A percentile compares a stretch with the other conserved stretches of the same genome.
phyloP scores from a whole-genome alignment of 2,329 filamentous ascomycete genomes.

The Penicillium aurantiogriseum region DNA sequence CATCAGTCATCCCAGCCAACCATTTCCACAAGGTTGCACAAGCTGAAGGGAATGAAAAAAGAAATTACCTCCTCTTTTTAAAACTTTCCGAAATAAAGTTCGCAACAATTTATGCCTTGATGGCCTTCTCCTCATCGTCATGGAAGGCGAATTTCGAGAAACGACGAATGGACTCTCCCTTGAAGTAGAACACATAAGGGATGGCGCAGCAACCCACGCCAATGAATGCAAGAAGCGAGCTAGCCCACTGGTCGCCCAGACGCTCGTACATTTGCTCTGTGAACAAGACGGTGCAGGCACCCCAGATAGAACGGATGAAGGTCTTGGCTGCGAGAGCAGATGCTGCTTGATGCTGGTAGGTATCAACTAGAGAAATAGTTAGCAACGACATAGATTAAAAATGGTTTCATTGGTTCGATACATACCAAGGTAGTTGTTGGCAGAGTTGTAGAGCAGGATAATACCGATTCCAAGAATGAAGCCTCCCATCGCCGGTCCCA shows the following conservation, averaged over 20 bases:
- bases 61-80: not conserved
- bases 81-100: not conserved
- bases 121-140: slow-evolving; percentile 51
- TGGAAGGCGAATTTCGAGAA: slow-evolving; percentile 71
- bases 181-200: slow-evolving; percentile 78
- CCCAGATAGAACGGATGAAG: slow-evolving; percentile 76
- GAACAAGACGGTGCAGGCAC: slow-evolving; percentile 73
- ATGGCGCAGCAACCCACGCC: slow-evolving; percentile 76
- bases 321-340: slow-evolving; percentile 81
- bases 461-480: slow-evolving; percentile 75
- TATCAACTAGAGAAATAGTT: slow-evolving; percentile 50
- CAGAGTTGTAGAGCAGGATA: slow-evolving; percentile 79
- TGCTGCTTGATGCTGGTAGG: slow-evolving; percentile 71
- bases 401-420: not conserved
- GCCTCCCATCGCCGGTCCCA: slow-evolving; percentile 69
- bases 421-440: slow-evolving; percentile 66
- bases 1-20: slow-evolving; percentile 4
- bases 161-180: slow-evolving; percentile 67
- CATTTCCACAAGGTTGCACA: not conserved
- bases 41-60: not conserved
- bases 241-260: slow-evolving; percentile 74
- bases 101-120: slow-evolving; percentile 17
- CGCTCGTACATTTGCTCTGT: slow-evolving; percentile 76
- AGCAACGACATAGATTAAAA: slow-evolving; percentile 4
- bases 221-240: slow-evolving; percentile 69